These are phyloP conservation scores for Trichoderma harzianum DNA, from an alignment of 2,329 filamentous ascomycete species.

Conservation along the genomic window DNA sequence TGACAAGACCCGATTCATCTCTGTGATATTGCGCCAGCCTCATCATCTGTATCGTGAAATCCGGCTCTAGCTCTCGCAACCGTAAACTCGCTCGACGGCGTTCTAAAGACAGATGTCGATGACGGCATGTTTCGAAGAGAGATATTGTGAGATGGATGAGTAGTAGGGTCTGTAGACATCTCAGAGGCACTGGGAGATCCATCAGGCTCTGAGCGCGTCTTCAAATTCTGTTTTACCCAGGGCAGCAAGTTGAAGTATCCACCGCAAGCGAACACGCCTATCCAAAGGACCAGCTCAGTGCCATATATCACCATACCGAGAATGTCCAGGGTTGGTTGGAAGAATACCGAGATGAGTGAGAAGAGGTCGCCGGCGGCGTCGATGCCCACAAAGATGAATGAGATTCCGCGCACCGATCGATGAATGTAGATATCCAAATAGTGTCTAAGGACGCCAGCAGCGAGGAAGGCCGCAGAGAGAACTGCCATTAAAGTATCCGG, in stretches of 20 bases:
- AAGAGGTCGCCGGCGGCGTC: conserved; percentile 67
- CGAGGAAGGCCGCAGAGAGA: conserved; percentile 59
- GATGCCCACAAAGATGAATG: conserved; percentile 68
- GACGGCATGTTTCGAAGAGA: conserved; percentile 16
- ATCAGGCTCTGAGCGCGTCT: background rate
- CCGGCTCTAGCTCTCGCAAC: background rate
- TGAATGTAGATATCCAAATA: conserved; percentile 68
- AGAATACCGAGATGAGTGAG: conserved; percentile 62
- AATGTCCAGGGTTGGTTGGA: conserved; percentile 55
- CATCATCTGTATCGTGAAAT: background rate
- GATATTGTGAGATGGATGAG: conserved; percentile 6
- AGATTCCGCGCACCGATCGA: conserved; percentile 66
- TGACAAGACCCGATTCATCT: background rate
- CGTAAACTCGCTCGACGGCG: conserved; percentile 14
- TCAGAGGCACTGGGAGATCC: background rate
- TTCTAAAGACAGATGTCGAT: conserved; percentile 18
- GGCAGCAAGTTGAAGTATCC: conserved; percentile 62
- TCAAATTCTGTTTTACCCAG: conserved; percentile 44
- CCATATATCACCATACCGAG: conserved; percentile 66
- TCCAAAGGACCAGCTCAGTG: conserved; percentile 63
- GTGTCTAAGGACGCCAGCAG: conserved; percentile 63
- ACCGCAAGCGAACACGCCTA: conserved; percentile 63
- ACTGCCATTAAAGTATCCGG: conserved; percentile 65
- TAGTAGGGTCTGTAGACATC: background rate
- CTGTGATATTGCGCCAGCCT: background rate